Evolutionary conservation across 2,329 filamentous ascomycete genomes (phyloP).

Genomic region (Purpureocillium takamizusanense): DNA sequence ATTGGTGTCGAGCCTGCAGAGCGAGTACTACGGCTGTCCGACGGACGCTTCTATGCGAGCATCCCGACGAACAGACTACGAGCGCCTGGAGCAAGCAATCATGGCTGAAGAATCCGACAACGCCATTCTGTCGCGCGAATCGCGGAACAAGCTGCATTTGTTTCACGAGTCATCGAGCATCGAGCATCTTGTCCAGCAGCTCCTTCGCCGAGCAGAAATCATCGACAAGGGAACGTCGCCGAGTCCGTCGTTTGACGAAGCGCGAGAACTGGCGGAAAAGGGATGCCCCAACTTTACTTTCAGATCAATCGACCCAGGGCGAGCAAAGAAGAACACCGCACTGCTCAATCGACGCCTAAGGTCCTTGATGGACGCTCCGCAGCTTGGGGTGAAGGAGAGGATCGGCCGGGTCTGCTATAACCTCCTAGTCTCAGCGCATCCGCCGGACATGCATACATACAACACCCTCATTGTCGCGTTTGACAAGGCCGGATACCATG

Average conservation of each 20-base stretch:
- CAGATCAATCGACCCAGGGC: conserved; percentile 15
- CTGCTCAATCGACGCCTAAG: conserved; percentile 20
- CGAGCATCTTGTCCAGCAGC: conserved; percentile 16
- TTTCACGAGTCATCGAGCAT: conserved; percentile 15
- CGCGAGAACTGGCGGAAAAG: conserved; percentile 11
- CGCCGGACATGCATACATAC: conserved; percentile 60
- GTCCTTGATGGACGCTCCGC: conserved; percentile 13
- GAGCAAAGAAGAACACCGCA: conserved; percentile 15
- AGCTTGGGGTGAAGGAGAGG: conserved; percentile 20
- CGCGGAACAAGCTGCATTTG: conserved; percentile 17
- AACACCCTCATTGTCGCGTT: conserved; percentile 65
- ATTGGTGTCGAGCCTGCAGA: conserved; percentile 16
- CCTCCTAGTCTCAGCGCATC: conserved; percentile 50
- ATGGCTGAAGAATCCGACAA: conserved; percentile 17
- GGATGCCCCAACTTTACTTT: conserved; percentile 15
- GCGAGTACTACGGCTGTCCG: conserved; percentile 18
- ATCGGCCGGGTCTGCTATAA: conserved; percentile 50
- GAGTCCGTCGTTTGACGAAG: conserved; percentile 20
- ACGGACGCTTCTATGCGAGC: conserved; percentile 11
- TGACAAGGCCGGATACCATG: conserved; percentile 36
- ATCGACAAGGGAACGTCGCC: conserved; percentile 11
- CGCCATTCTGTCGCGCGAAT: conserved; percentile 10
- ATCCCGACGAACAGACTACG: conserved; percentile 17
- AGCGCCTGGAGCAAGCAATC: conserved; percentile 18
- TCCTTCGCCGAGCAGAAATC: conserved; percentile 17